Evolutionary conservation across 108 stramenopile genomes (phyloP), one percentile per base, ranked within the genome.

Genomic region (Conticribra weissflogii): DNA sequence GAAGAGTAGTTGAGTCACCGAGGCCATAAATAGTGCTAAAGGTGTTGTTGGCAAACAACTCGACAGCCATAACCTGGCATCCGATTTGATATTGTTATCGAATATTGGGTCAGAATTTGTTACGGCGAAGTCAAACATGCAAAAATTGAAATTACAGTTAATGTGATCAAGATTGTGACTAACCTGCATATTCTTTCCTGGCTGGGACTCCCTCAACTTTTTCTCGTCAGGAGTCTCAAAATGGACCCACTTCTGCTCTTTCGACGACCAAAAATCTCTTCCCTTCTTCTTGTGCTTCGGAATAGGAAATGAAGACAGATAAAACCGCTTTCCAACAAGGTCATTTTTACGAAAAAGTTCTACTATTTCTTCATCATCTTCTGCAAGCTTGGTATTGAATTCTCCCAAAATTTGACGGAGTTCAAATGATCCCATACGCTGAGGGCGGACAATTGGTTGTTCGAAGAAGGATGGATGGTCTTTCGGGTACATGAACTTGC

Each of bases 401-500:
- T 75, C 72, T 9, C 89, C 89, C 47, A 88, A 60, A 5, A 93
- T 81, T 79, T 93, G 92, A 48, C 73, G 68, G 48, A 93, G 72
- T 53, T 82, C 71, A 74, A 92, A 89, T 4, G 68, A 75, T 46
- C 88, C 91, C 24, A 63, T 85, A 17, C 57, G 36, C 47, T 50
- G 66, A 22, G 91, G 85, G 22, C 76, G 71, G 62, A 79, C 76
- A 36, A 93, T 93, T 34, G 89, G 92, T 25, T 82, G 78, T 22
- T 93, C 92, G 68, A 93, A 93, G 61, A 93, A 93, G 0, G 72
- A 77, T 17, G 89, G 89, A 63, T 93, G 92, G 33, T 77, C 58
- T 44, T 70, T 82, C 3, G 92, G 92, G 72, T 93, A 93, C 78
- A 86, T 76, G 68, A 90, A 90, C 45, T 82, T 85, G 7, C 92